phyloP scores from a whole-genome alignment of 805 yeast genomes.

The Candida insectorum region DNA sequence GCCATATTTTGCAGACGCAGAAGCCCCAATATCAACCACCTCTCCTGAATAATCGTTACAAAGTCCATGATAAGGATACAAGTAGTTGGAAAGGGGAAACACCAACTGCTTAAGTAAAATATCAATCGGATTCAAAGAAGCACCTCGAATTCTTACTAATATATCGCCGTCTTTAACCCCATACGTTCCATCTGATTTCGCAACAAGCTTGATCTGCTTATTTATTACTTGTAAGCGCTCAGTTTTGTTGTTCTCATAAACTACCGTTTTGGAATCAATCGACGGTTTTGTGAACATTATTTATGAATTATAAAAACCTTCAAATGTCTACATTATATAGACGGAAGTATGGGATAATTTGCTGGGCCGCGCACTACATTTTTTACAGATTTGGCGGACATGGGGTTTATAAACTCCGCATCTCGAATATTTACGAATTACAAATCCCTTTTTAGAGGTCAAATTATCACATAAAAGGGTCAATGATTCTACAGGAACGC shows the following conservation, averaged over 20 bases:
- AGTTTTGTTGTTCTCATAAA: constrained; percentile 7
- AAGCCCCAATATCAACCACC: constrained; percentile 26
- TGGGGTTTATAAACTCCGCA: too few species aligned
- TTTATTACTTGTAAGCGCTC: not conserved
- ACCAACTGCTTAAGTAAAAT: constrained; percentile 18
- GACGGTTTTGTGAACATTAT: too few species aligned
- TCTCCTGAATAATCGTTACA: constrained; percentile 34
- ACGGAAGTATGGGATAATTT: too few species aligned
- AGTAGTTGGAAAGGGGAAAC: constrained; percentile 4
- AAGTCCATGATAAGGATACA: constrained; percentile 17
- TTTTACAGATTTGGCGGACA: too few species aligned
- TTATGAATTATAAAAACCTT: too few species aligned
- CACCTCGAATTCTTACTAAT: constrained; percentile 28
- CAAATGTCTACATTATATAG: too few species aligned
- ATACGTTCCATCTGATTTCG: constrained; percentile 1
- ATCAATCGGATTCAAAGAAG: constrained; percentile 36
- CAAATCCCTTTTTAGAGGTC: too few species aligned
- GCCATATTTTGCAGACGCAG: constrained; percentile 15
- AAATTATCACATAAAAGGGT: too few species aligned
- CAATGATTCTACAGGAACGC: too few species aligned
- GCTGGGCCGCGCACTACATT: too few species aligned
- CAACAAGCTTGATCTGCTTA: not conserved
- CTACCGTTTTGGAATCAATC: constrained; percentile 3
- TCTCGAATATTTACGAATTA: too few species aligned
- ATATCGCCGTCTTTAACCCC: constrained; percentile 11